Conservation (phyloP, 129 eudicot genomes). For the Lactuca sativa region DNA sequence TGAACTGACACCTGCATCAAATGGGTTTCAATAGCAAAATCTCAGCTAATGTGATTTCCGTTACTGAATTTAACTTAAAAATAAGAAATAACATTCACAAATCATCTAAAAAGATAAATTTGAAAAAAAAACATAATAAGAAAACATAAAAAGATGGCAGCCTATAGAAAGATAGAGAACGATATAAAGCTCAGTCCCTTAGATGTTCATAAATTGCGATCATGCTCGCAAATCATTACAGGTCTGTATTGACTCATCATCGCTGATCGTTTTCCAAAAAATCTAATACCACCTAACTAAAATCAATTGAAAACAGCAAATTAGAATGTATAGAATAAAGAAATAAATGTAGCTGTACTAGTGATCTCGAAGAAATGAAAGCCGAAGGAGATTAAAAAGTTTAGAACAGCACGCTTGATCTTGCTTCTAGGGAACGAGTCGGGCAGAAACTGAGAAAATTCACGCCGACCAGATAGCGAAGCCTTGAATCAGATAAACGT, state of each 20-base stretch:
- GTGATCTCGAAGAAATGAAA: not conserved
- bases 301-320: not conserved
- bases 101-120: too few species aligned
- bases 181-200: slow-evolving; percentile 55
- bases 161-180: not conserved
- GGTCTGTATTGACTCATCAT: slow-evolving; percentile 66
- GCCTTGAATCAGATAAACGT: slow-evolving; percentile 19
- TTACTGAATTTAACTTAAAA: too few species aligned
- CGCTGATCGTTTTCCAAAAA: slow-evolving; percentile 13
- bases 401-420: slow-evolving; percentile 39
- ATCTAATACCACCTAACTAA: not conserved
- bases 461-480: slow-evolving; percentile 59
- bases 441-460: slow-evolving; percentile 34
- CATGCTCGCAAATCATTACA: slow-evolving; percentile 66
- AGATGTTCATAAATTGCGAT: slow-evolving; percentile 65
- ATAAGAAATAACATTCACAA: too few species aligned
- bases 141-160: too few species aligned
- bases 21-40: too few species aligned
- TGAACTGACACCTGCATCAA: too few species aligned
- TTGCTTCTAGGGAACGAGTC: slow-evolving; percentile 71
- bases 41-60: too few species aligned
- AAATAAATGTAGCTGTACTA: slow-evolving; percentile 37
- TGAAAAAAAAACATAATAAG: too few species aligned
- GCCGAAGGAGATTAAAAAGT: slow-evolving; percentile 7
- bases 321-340: not conserved